Percentiles rank a stretch among this genome's conserved stretches.
Evolutionary conservation across 2,329 filamentous ascomycete species (phyloP).

Genomic region (Talaromyces amestolkiae): DNA sequence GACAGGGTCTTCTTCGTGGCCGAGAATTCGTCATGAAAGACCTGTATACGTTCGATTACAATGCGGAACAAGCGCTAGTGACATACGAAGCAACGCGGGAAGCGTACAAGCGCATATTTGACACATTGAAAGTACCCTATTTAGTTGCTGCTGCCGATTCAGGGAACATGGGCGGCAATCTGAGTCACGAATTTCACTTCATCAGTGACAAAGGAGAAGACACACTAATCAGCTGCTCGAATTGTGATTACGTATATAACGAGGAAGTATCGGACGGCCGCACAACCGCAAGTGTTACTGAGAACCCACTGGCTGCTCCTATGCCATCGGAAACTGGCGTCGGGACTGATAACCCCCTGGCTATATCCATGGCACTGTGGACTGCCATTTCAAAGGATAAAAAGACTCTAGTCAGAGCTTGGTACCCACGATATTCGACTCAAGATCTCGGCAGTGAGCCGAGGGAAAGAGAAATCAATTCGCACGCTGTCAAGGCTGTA

Average conservation of each 20-base stretch:
- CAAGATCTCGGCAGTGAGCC: constrained; percentile 31
- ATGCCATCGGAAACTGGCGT: constrained; percentile 28
- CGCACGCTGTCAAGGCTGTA: constrained; percentile 62
- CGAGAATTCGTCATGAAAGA: constrained; percentile 98
- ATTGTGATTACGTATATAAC: constrained; percentile 76
- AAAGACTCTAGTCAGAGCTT: constrained; percentile 66
- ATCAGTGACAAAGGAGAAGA: constrained; percentile 79
- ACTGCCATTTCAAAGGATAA: constrained; percentile 54
- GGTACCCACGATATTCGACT: constrained; percentile 56
- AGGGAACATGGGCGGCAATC: constrained; percentile 88
- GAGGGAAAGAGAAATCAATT: constrained; percentile 49
- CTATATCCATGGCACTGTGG: constrained; percentile 41
- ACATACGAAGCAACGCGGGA: constrained; percentile 74
- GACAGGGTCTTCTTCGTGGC: constrained; percentile 81
- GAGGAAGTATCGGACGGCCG: constrained; percentile 71
- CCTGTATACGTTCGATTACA: constrained; percentile 88
- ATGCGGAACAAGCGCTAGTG: constrained; percentile 63
- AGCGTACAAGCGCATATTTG: constrained; percentile 74
- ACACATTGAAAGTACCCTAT: constrained; percentile 79
- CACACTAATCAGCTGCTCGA: constrained; percentile 69
- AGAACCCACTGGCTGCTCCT: constrained; percentile 9
- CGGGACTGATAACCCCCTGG: constrained; percentile 26
- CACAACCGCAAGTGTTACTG: constrained; percentile 21
- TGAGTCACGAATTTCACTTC: constrained; percentile 95
- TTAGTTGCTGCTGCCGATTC: constrained; percentile 86